These are phyloP conservation scores for Emmonsiellopsis sp. DNA, from an alignment of 2,329 filamentous ascomycete species.

Conservation along the genomic window DNA sequence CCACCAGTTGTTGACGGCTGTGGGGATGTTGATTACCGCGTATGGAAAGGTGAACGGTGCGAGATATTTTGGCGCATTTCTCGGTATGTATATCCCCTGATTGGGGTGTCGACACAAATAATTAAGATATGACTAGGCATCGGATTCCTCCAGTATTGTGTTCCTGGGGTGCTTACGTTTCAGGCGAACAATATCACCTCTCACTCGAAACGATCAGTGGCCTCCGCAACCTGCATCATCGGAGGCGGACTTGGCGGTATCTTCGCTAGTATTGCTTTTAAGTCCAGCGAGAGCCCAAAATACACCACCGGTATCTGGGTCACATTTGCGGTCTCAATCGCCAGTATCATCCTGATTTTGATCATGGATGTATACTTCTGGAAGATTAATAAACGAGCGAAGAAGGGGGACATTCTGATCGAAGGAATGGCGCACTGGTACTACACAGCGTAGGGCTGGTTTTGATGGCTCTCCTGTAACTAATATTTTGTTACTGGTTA, in stretches of 20 bases:
- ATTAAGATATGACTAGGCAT: constrained; percentile 13
- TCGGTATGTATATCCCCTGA: background rate
- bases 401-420: background rate
- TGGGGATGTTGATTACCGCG: constrained; percentile 12
- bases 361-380: background rate
- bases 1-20: constrained; percentile 7
- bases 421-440: background rate
- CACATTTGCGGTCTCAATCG: background rate
- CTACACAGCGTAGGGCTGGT: background rate
- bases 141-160: constrained; percentile 19
- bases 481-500: background rate
- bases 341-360: background rate
- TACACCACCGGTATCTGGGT: constrained; percentile 6
- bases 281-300: constrained; percentile 13
- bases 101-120: background rate
- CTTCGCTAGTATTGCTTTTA: constrained; percentile 13
- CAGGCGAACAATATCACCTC: constrained; percentile 25
- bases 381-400: background rate
- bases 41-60: constrained; percentile 7
- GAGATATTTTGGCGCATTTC: constrained; percentile 12
- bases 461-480: background rate
- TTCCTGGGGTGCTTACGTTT: constrained; percentile 20
- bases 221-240: constrained; percentile 20
- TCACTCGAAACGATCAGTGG: constrained; percentile 20
- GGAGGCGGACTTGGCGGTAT: constrained; percentile 20